Base-by-base conservation (phyloP, 495 filamentous ascomycete genomes). In the Hyaloscypha variabilis region DNA sequence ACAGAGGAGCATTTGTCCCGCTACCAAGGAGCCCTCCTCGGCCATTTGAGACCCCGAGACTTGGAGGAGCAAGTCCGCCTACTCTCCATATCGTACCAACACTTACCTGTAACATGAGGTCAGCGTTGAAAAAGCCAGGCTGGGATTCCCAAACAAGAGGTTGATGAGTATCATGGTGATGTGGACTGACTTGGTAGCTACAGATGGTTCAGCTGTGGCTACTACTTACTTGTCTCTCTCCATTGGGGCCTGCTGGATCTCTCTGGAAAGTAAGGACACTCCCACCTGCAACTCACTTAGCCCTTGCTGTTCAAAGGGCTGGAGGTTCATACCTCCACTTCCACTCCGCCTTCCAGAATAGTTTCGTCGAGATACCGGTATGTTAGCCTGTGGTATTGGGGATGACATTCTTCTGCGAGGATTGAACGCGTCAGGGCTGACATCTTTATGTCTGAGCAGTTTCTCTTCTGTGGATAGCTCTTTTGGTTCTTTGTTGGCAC, bases 11-110 rank as follows among this genome's bases (percentile, higher is more conserved):
- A 67, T 89, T 91, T 8, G 89, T 90, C 30, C 91, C 84, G 70
- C 88, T 91, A 51, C 82, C 84, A 14, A 90, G 69, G 30, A 88
- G 71, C 21, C 86, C 83, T 21, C 88, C 88, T 42, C 83, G 79
- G 11, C 89, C 89, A 72, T 89, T 80, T 57, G 87, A 73, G 23
- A 89, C 74, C 10, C 83, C 81, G 46, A 77, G 68, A 13, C 77
- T 84, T 17, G 81, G 81, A 25, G 82, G 81, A 52, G 85, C 83
- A 29, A 82, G 69, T 29, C 92, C 91, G 21, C 93, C 91, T 19
- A 95, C 90, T 6, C 86, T 85, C 93, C 93, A 96, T n/a, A 94
- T 81, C 39, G 86, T 83, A 0, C 90, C 91, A 56, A 77, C 68
- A 74, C 91, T 95, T 56, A 87, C 77, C 66, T 85, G 77, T 17